Evolutionary conservation across 2,329 filamentous ascomycete genomes (phyloP).

Genomic region (Aspergillus ochraceoroseus): DNA sequence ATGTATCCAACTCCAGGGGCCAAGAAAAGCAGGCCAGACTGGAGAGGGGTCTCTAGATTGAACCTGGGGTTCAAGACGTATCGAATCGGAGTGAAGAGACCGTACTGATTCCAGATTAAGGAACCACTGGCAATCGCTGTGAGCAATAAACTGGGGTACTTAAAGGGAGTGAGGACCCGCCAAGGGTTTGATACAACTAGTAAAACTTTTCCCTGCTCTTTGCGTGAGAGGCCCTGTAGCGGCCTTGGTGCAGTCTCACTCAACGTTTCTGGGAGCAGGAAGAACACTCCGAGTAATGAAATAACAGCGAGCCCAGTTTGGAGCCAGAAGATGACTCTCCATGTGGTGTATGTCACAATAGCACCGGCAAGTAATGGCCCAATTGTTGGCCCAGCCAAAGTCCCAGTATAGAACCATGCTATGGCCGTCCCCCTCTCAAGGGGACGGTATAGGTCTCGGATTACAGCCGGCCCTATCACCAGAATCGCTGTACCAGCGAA

Average conservation of each 20-base stretch:
- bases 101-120: constrained; percentile 73
- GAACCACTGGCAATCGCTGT: constrained; percentile 57
- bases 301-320: constrained; percentile 63
- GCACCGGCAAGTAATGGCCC: constrained; percentile 39
- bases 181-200: constrained; percentile 63
- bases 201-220: constrained; percentile 52
- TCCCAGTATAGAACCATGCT: constrained; percentile 68
- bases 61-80: constrained; percentile 72
- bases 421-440: constrained; percentile 67
- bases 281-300: constrained; percentile 56
- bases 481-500: constrained; percentile 72
- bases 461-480: constrained; percentile 64
- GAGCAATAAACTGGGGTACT: constrained; percentile 64
- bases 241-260: constrained; percentile 60
- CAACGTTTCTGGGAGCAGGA: constrained; percentile 69
- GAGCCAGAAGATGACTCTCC: constrained; percentile 73
- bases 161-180: constrained; percentile 55
- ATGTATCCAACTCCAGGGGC: constrained; percentile 68
- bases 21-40: constrained; percentile 68
- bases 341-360: constrained; percentile 47
- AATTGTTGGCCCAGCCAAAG: constrained; percentile 65
- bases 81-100: constrained; percentile 63
- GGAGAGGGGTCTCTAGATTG: constrained; percentile 59
- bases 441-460: constrained; percentile 63
- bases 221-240: constrained; percentile 51